Conservation (phyloP, 192 early-diverging fungal species). For the Coemansia sp. region DNA sequence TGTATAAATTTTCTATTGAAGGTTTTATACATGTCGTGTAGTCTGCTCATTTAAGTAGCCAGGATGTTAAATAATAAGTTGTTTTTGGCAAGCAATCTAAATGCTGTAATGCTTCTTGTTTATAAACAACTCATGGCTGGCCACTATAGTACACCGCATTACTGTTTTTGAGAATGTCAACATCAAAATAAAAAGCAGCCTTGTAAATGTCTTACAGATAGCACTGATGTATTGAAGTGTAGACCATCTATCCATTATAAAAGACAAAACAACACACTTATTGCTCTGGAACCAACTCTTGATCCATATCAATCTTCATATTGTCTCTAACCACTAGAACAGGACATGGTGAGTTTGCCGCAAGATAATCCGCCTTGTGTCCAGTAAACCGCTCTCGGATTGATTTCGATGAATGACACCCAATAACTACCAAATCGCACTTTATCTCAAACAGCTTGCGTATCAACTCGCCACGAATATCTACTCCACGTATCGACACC, state of each 20-base stretch:
- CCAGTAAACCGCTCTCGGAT: constrained; percentile 37
- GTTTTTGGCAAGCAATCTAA: too few species aligned
- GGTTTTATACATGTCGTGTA: too few species aligned
- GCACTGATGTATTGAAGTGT: background rate
- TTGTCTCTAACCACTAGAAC: constrained; percentile 30
- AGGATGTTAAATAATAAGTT: too few species aligned
- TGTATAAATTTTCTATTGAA: too few species aligned
- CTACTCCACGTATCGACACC: constrained; percentile 48
- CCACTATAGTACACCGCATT: too few species aligned
- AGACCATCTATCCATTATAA: background rate
- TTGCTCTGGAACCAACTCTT: background rate
- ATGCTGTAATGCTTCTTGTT: too few species aligned
- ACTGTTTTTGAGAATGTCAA: too few species aligned
- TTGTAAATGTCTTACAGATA: too few species aligned
- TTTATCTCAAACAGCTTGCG: constrained; percentile 51
- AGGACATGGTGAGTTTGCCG: constrained; percentile 42
- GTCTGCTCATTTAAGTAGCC: too few species aligned
- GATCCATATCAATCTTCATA: background rate
- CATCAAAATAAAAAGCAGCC: too few species aligned
- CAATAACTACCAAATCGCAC: constrained; percentile 37
- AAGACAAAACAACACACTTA: background rate
- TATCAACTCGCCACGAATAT: constrained; percentile 49
- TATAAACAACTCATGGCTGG: too few species aligned
- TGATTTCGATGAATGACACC: constrained; percentile 29
- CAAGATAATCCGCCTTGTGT: constrained; percentile 28